Evolutionary conservation across 2,329 filamentous ascomycete genomes (phyloP), one percentile per base, ranked within the genome.

Genomic region (Decorospora gaudefroyi): DNA sequence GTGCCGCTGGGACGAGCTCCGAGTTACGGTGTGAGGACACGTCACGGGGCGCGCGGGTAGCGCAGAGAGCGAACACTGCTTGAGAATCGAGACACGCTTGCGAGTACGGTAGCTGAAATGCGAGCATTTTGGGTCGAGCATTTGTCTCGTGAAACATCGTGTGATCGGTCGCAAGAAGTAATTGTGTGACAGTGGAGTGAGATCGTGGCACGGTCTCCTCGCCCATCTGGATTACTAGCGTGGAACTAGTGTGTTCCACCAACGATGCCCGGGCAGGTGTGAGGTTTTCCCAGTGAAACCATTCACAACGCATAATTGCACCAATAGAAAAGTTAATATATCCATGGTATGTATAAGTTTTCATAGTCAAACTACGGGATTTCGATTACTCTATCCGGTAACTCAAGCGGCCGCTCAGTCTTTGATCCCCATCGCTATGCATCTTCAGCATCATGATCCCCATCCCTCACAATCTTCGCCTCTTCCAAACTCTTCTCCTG

Each of bases 401-500:
- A n/a, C n/a, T n/a, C n/a, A n/a, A n/a, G n/a, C n/a, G n/a, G n/a
- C n/a, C n/a, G n/a, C n/a, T n/a, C n/a, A n/a, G n/a, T n/a, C n/a
- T n/a, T n/a, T n/a, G n/a, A n/a, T n/a, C n/a, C n/a, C n/a, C n/a
- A n/a, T n/a, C 25, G 18, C 16, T 31, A 23, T 12, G 29, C 29
- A 16, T 38, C 39, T 16, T 15, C 33, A 6, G 15, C 2, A 21
- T 30, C 34, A 19, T 36, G 26, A 4, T 26, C 21, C 13, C 35
- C 45, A 23, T 31, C 13, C 19, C 25, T 22, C 16, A 18, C 18
- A n/a, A 21, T 18, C 22, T 41, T 47, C 9, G 16, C 26, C 16
- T 43, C 29, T 13, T 51, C 58, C 39, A 73, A 49, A 31, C 50
- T 57, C 53, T 75, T 76, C 57, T 77, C 74, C 34, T 60, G 62